Evolutionary conservation across 1,284 basidiomycete species (phyloP), one percentile per base, ranked within the genome.

Genomic region (Papiliotrema flavescens): DNA sequence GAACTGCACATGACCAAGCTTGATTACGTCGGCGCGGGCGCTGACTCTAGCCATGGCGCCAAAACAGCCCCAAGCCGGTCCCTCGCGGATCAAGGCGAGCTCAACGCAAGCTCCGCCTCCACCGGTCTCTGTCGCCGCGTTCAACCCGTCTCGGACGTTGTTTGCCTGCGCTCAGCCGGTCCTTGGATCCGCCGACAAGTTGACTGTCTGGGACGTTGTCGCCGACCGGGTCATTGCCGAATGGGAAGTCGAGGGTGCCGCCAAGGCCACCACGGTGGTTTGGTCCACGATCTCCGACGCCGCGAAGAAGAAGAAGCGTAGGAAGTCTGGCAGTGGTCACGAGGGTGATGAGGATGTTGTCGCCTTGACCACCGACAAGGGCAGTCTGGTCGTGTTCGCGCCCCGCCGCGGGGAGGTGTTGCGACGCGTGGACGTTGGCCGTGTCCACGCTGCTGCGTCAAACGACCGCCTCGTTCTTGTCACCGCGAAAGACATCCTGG

Each of bases 141-240:
- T 75, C 69, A 75, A 73, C 64, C 51, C 68, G 23, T 66, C 73
- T 11, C 57, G 68, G 26, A 67, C 73, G 4, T 69, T 66, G 28
- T 76, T 71, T 55, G 74, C 74, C 36, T 62, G 70, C 22, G 72
- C 73, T 15, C 62, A 70, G 4, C 72, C 74, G 14, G 67, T 71
- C 4, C 61, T 77, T 4, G 74, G 74, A 1, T 66, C 69, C 2
- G 74, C 71, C 17, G 74, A 77, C 58, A 75, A 73, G 59, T 56
- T 77, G 3, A 67, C 70, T 43, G 65, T 76, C 35, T 76, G 74
- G 76, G 73, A 77, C 35, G 61, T 75, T 24, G 63, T 67, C 3
- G 57, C 62, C 39, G 71, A 73, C 51, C 57, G 59, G 19, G 69
- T 77, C 44, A 61, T 73, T 19, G 63, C 67, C n/a, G 73, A 77